Evolutionary conservation across 2,329 filamentous ascomycete genomes (phyloP), one percentile per base, ranked within the genome.

Genomic region (Thermoascus crustaceus): DNA sequence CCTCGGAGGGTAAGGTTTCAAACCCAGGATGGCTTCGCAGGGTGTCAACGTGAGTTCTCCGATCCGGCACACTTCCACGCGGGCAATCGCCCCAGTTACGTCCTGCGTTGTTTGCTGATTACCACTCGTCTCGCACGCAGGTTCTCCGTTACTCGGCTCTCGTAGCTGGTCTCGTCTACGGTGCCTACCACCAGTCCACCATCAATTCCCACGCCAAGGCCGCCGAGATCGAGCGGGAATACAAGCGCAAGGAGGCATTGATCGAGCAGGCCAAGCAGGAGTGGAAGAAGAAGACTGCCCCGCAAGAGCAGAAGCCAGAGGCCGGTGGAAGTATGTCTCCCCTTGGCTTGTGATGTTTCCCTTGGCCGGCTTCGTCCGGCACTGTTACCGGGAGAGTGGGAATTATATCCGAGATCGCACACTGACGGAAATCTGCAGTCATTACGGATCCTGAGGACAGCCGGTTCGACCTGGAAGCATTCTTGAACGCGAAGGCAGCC

Each of bases 71-170:
- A 25, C 34, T 34, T 31, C 26, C 27, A 35, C 29, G 20, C 32
- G 35, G 10, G 32, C 20, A 13, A 18, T 33, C 23, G 21, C 21
- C 5, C 22, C 21, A 11, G 18, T 22, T 10, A 10, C 26, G 4
- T 25, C 31, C 39, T 20, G 38, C 32, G 8, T 17, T 13, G 9
- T 19, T 21, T 22, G 11, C 31, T 23, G 11, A 23, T 24, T 29
- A 29, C 25, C 16, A 37, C 34, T 31, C 51, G 59, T 55, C 60
- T 45, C 40, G 27, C 37, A 8, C 53, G 34, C 66, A 98, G 91
- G 89, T 98, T 66, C 78, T 96, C 66, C 88, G 91, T 69, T 98
- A 89, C 76, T 89, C 87, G 60, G 88, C 88, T 61, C 84, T 98
- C 50, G 84, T 80, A 58, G 73, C 86, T 57, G 91, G 91, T 63